phyloP scores from a whole-genome alignment of 768 basidiomycete genomes.

The Pleurotus cornucopiae region DNA sequence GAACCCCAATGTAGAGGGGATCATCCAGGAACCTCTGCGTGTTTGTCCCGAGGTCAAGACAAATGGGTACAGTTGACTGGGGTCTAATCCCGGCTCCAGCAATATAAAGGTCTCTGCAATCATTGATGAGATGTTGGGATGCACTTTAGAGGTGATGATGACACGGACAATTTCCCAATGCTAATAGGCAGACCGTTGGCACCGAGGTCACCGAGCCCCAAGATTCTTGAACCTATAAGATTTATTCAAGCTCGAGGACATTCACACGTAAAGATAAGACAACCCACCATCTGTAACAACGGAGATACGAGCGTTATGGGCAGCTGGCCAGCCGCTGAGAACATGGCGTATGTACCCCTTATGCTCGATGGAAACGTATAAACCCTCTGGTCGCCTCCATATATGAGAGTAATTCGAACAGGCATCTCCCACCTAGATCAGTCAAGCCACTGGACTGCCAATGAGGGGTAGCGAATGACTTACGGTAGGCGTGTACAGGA shows the following conservation, averaged over 20 bases:
- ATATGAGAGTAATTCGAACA: slow-evolving; percentile 70
- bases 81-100: slow-evolving; percentile 67
- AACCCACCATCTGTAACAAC: slow-evolving; percentile 71
- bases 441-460: not conserved
- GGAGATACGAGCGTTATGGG: slow-evolving; percentile 50
- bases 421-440: slow-evolving; percentile 57
- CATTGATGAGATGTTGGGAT: not conserved
- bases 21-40: slow-evolving; percentile 62
- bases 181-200: slow-evolving; percentile 55
- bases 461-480: not conserved
- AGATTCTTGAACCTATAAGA: slow-evolving; percentile 56
- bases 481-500: slow-evolving; percentile 76
- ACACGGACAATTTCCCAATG: slow-evolving; percentile 65
- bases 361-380: slow-evolving; percentile 62
- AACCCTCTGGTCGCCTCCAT: slow-evolving; percentile 58
- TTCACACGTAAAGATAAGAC: slow-evolving; percentile 17
- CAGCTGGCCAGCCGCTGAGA: slow-evolving; percentile 47
- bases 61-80: slow-evolving; percentile 55
- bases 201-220: slow-evolving; percentile 56
- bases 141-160: not conserved
- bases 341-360: slow-evolving; percentile 60
- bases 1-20: slow-evolving; percentile 72
- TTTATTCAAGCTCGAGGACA: slow-evolving; percentile 3
- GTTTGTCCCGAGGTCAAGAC: slow-evolving; percentile 76
- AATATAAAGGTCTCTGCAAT: slow-evolving; percentile 56